Evolutionary conservation across 495 filamentous ascomycete genomes (phyloP), one percentile per base, ranked within the genome.

Genomic region (Talaromyces proteolyticus): DNA sequence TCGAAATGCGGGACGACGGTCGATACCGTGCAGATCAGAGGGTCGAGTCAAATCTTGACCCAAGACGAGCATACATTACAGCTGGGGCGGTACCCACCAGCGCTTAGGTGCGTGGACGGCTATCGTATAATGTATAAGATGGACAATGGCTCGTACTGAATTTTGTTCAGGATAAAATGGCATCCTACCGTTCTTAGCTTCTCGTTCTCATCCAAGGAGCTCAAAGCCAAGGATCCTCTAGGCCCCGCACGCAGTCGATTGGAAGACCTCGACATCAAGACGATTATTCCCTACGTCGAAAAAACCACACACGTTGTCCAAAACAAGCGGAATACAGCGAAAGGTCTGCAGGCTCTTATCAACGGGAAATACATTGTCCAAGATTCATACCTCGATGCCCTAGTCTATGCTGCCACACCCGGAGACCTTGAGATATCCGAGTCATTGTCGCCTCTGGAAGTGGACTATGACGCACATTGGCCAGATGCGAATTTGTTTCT

Each of bases 281-380:
- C 86, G 16, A 69, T 87, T 38, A 72, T 77, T 17, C 80, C 85
- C 14, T 97, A 88, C 61, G 62, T 76, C 34, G 78, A 66, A 37
- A 64, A 73, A 0, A 96, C 93, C 0, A 94, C 92, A 0, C 91
- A 98, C 63, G 85, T 95, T 17, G 83, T 97, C 17, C 82, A 88
- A 14, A 85, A 80, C 60, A 96, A 95, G 66, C 79, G 93, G 37
- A 98, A 98, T 65, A 91, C 87, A 0, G 79, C 90, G 2, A 89
- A 88, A 52, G 86, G 85, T 0, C 67, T 97, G 4, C 90, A 95
- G 59, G 92, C 88, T n/a, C 73, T 98, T 19, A 82, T 96, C 44
- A 86, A 91, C 54, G 90, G 78, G 11, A 86, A 77, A 71, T 82
- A 82, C 54, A 85, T 97, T 42, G 91, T 96, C 11, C 81, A 84